Conservation (phyloP, 2,329 filamentous ascomycete genomes). For the Pseudogymnoascus sp. region DNA sequence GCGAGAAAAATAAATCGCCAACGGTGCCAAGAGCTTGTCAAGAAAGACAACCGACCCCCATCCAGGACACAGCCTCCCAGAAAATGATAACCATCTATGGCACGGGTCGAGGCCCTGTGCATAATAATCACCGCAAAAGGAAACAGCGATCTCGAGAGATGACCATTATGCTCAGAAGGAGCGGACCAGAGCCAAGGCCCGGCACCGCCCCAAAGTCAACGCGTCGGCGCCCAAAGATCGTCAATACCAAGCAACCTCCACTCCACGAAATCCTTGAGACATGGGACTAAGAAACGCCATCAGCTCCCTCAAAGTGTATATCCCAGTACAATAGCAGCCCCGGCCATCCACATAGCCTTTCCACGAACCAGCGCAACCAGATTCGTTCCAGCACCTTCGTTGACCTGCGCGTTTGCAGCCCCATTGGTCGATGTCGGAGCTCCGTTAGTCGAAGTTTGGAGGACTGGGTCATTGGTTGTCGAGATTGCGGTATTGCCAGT, state of each 20-base stretch:
- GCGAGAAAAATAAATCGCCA: not conserved
- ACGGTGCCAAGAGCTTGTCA: no score
- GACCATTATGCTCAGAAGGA: not conserved
- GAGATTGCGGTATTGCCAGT: not conserved
- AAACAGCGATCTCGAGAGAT: not conserved
- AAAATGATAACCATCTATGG: not conserved
- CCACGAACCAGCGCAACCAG: not conserved
- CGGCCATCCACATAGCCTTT: not conserved
- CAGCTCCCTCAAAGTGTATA: not conserved
- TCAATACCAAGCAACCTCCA: not conserved
- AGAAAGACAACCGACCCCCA: not conserved
- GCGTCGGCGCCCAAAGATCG: not conserved
- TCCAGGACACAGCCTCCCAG: not conserved
- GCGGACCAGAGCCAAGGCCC: not conserved
- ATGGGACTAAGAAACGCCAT: not conserved
- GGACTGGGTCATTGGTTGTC: not conserved
- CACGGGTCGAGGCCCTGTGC: not conserved
- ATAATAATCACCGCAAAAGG: not conserved
- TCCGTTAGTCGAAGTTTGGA: not conserved
- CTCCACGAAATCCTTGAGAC: not conserved
- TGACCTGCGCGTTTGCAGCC: not conserved
- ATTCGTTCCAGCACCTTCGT: not conserved
- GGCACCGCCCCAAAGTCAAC: not conserved
- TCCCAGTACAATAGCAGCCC: not conserved
- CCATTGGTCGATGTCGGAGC: not conserved